phyloP scores from a whole-genome alignment of 2,329 filamentous ascomycete genomes.

The Dactylellina parvicollis region DNA sequence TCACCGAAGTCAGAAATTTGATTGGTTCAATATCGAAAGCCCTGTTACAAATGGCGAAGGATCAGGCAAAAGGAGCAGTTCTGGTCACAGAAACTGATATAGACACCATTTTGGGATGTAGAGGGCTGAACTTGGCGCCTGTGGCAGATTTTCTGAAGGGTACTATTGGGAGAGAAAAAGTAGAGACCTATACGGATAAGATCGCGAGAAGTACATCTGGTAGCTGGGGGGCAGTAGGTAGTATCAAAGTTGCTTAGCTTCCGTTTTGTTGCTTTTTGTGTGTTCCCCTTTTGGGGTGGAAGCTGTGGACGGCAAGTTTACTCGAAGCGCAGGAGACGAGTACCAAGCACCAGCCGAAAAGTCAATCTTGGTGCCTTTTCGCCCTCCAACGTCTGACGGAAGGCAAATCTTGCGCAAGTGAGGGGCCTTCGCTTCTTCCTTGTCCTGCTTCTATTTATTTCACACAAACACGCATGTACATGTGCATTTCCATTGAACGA shows the following conservation, averaged over 20 bases:
- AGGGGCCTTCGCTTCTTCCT: slow-evolving; percentile 16
- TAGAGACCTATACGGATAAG: slow-evolving; percentile 50
- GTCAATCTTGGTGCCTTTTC: neutral
- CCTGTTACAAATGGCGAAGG: slow-evolving; percentile 41
- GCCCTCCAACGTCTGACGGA: slow-evolving; percentile 18
- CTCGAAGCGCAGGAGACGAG: slow-evolving; percentile 14
- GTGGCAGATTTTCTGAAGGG: slow-evolving; percentile 42
- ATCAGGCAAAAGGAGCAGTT: slow-evolving; percentile 32
- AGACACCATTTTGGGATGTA: slow-evolving; percentile 49
- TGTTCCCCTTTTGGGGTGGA: slow-evolving; percentile 12
- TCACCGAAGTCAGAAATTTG: slow-evolving; percentile 35
- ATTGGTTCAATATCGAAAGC: slow-evolving; percentile 41
- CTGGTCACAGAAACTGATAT: slow-evolving; percentile 49
- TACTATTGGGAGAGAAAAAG: slow-evolving; percentile 36
- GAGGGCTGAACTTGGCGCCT: slow-evolving; percentile 47
- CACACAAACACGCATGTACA: neutral
- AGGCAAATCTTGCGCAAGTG: slow-evolving; percentile 34
- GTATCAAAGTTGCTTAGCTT: slow-evolving; percentile 38
- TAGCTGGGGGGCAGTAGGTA: slow-evolving; percentile 37
- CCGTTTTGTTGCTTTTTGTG: slow-evolving; percentile 10
- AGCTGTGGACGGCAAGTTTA: slow-evolving; percentile 17
- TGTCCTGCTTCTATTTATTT: neutral
- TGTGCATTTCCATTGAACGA: slow-evolving; percentile 31
- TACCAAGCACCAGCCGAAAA: neutral
- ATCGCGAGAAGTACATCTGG: slow-evolving; percentile 43